These are phyloP conservation scores for Digitaria exilis DNA, from an alignment of 202 grass and related monocot genomes.

Conservation along the genomic window DNA sequence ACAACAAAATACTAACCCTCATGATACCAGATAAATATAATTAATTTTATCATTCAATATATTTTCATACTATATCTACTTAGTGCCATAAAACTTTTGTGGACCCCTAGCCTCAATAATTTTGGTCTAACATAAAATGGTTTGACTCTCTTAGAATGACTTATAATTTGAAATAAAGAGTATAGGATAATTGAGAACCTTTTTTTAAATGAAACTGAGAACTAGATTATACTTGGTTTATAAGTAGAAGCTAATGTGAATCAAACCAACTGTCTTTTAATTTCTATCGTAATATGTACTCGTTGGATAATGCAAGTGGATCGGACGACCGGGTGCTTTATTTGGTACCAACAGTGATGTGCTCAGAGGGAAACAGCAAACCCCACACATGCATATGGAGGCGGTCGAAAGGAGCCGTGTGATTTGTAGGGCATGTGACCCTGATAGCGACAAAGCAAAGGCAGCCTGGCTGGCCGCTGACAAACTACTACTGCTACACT, in stretches of 20 bases:
- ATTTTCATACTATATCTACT: no score
- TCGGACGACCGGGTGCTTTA: no score
- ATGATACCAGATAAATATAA: no score
- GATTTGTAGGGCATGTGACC: slow-evolving; percentile 23
- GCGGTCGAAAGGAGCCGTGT: background rate
- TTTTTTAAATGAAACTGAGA: background rate
- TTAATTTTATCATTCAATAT: no score
- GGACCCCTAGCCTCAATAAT: no score
- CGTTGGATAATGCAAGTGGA: background rate
- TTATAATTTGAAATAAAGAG: no score
- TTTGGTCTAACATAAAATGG: no score
- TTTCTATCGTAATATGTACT: background rate
- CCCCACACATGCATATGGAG: background rate
- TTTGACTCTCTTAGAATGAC: no score
- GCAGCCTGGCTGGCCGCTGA: background rate
- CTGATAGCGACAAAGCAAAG: slow-evolving; percentile 2
- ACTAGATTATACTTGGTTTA: background rate
- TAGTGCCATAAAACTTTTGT: no score
- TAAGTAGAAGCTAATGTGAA: background rate
- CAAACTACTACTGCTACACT: background rate
- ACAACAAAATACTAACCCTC: no score
- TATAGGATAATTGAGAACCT: no score
- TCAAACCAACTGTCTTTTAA: background rate
- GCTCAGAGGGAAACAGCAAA: background rate
- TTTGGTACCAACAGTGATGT: background rate